A percentile compares a stretch with the other conserved stretches of the same genome.
These are phyloP conservation scores for Protomyces lactucae-debilis DNA, from an alignment of 1,139 yeast species.

Conservation along the genomic window DNA sequence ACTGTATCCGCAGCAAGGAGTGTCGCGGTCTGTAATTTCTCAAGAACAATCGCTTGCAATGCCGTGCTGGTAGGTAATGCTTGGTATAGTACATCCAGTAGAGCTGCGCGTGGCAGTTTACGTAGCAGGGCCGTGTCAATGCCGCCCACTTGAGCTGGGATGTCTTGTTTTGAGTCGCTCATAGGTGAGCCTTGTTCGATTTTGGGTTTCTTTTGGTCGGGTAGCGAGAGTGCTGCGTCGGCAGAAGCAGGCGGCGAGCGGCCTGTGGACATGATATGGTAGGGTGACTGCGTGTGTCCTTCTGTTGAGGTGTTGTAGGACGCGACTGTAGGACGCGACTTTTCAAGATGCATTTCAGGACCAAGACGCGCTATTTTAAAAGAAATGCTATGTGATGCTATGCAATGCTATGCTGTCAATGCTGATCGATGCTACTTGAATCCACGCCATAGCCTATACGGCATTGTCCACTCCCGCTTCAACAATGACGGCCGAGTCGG, in stretches of 20 bases:
- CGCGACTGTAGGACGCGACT: neutral
- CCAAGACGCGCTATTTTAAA: neutral
- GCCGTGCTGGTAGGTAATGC: constrained; percentile 10
- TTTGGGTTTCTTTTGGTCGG: neutral
- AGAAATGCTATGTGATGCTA: neutral
- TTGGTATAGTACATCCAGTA: constrained; percentile 14
- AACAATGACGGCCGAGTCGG: constrained; percentile 49
- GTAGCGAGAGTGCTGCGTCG: neutral
- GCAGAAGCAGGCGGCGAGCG: neutral
- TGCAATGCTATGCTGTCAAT: neutral
- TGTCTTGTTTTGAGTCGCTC: neutral
- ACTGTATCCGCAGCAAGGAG: constrained; percentile 1
- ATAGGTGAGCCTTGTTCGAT: neutral
- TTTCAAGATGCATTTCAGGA: neutral
- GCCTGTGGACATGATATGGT: neutral
- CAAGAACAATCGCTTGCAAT: constrained; percentile 13
- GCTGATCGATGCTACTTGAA: neutral
- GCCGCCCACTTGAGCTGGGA: constrained; percentile 9
- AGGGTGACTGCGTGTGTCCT: neutral
- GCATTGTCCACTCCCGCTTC: constrained; percentile 65
- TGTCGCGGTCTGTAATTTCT: constrained; percentile 5
- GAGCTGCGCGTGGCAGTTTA: constrained; percentile 9
- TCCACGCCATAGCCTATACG: constrained; percentile 52
- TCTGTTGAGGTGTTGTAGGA: neutral
- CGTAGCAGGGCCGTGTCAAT: neutral